Evolutionary conservation across 208 protist species (phyloP).

Genomic region (Leishmania gerbilli): DNA sequence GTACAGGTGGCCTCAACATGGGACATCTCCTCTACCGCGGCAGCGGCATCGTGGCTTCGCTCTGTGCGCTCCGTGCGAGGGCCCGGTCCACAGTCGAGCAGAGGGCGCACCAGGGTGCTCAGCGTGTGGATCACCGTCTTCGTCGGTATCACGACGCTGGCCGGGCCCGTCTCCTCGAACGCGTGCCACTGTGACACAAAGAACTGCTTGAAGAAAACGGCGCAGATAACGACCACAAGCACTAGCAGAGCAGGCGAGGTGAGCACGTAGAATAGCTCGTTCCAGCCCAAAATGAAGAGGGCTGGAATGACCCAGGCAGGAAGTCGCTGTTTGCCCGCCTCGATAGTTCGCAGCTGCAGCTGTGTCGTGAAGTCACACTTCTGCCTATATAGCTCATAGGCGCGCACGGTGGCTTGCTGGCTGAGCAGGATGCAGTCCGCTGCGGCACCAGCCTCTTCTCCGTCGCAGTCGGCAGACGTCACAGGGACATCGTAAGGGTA

Average conservation of each 20-base stretch:
- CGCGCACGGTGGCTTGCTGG: slow-evolving; percentile 48
- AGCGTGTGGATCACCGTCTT: slow-evolving; percentile 20
- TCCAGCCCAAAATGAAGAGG: slow-evolving; percentile 75
- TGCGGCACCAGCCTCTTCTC: slow-evolving; percentile 27
- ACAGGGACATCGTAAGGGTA: slow-evolving; percentile 51
- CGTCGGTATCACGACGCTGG: slow-evolving; percentile 56
- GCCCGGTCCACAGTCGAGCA: background rate
- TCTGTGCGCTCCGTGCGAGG: slow-evolving; percentile 2
- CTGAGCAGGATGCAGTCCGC: slow-evolving; percentile 65
- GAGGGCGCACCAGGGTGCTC: slow-evolving; percentile 21
- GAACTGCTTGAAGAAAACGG: slow-evolving; percentile 69
- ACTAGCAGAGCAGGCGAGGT: slow-evolving; percentile 71
- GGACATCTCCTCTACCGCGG: background rate
- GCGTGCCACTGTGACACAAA: slow-evolving; percentile 72
- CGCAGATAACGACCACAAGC: slow-evolving; percentile 43
- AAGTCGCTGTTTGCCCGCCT: slow-evolving; percentile 57
- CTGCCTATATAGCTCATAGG: slow-evolving; percentile 76
- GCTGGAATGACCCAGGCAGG: slow-evolving; percentile 79
- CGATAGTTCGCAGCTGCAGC: slow-evolving; percentile 70
- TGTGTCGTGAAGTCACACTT: slow-evolving; percentile 87
- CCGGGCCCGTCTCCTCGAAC: slow-evolving; percentile 76
- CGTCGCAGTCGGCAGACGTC: slow-evolving; percentile 13
- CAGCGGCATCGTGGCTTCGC: slow-evolving; percentile 6
- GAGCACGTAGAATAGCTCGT: slow-evolving; percentile 83
- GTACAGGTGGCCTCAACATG: background rate